Base-by-base conservation (phyloP, 2,329 filamentous ascomycete species). In the Didymella lethalis region DNA sequence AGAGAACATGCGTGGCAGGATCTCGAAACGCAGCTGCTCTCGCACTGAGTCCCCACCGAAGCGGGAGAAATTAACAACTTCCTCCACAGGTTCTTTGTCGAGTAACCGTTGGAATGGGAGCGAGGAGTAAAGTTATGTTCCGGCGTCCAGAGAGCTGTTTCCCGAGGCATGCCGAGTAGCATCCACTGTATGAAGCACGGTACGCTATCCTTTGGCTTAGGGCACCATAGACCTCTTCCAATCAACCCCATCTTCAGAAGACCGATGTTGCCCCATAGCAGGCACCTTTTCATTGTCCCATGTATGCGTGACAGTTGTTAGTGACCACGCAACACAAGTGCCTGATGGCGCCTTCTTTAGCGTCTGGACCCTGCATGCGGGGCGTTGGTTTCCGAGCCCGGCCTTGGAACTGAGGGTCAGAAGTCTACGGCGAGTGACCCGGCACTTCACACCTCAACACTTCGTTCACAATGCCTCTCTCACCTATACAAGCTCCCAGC, bases 321-420 rank as follows among this genome's bases (percentile, higher is more conserved):
- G 38, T 40, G 31, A 45, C 40, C 40, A 29, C 50, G 34, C 32
- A 51, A 51, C 14, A 29, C 50, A 54, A 50, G 47, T 54, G 51
- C 49, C 18, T 7, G 31, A 49, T 58, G 44, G 56, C 56, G 51
- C 47, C 56, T 54, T 54, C 11, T 14, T 12, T 49, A 49, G 49
- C 31, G 41, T 23, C 25, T 44, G 32, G 50, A 59, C 56, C 56
- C 50, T 59, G 56, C 34, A 23, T 23, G 48, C 10, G 48, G 40
- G 32, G 47, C 40, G 40, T 38, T 23, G 20, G 20, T 31, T 51
- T 58, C 49, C 55, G 48, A 31, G 25, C n/a, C 46, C 50, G 56
- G 46, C 32, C 49, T 53, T 50, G 56, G 56, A 54, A 54, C 25
- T 31, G 36, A 25, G 5, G 45, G 45, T 41, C 32, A 51, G 50